A percentile compares a stretch with the other conserved stretches of the same genome.
These are phyloP conservation scores for Macrophomina tecta DNA, from an alignment of 2,329 filamentous ascomycete species.

Conservation along the genomic window DNA sequence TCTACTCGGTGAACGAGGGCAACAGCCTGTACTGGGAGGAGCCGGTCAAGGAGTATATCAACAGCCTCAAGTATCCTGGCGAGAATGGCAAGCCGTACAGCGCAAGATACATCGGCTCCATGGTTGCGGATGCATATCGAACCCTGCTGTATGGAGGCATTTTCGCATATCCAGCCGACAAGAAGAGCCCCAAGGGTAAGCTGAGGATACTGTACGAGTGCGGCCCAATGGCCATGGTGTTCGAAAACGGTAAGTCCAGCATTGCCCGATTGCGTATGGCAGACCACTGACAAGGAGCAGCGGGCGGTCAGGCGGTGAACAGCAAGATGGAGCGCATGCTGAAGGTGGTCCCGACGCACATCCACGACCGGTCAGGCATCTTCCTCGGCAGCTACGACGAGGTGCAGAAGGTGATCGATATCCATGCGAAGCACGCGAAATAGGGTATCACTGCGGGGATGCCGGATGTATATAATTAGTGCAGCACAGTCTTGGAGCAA, in stretches of 20 bases:
- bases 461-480: conserved; percentile 16
- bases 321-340: conserved; percentile 92
- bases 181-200: conserved; percentile 98
- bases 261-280: neutral
- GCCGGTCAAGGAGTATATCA: conserved; percentile 83
- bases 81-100: conserved; percentile 86
- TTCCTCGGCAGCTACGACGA: conserved; percentile 96
- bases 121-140: conserved; percentile 98
- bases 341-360: conserved; percentile 84
- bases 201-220: conserved; percentile 97
- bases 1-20: conserved; percentile 99
- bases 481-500: conserved; percentile 5
- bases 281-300: conserved; percentile 53
- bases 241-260: conserved; percentile 85
- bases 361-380: conserved; percentile 94
- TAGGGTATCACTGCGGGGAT: neutral
- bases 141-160: conserved; percentile 95
- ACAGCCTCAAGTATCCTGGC: conserved; percentile 82
- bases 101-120: conserved; percentile 92
- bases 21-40: conserved; percentile 98
- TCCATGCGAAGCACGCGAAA: conserved; percentile 66
- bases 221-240: conserved; percentile 97
- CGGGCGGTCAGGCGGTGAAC: conserved; percentile 90
- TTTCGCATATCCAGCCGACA: conserved; percentile 96
- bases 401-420: conserved; percentile 90